Evolutionary conservation across 2,329 filamentous ascomycete genomes (phyloP), one percentile per base, ranked within the genome.

Genomic region (Hymenoscyphus repandus): DNA sequence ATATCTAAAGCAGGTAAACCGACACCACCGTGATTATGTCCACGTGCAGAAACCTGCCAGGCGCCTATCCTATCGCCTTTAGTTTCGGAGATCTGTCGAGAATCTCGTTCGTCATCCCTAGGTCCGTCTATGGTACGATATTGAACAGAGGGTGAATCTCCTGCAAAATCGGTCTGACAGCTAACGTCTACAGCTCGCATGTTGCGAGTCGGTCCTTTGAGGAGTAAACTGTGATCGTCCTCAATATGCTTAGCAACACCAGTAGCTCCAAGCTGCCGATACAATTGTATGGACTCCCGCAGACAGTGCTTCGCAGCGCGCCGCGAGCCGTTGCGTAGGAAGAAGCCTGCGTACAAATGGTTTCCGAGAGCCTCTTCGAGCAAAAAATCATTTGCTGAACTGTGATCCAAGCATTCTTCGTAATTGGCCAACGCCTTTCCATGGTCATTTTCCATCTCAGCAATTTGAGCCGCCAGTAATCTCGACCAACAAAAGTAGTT

Each of bases 1-100:
- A 92, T 90, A 69, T 92, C 88, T 47, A 92, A 76, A 27, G 86
- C 83, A 37, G 86, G 85, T 52, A 90, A 74, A 10, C 84, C 83
- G 33, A 74, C 79, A 2, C 78, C 79, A 17, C 78, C 73, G 56
- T 82, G 80, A 22, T 32, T 18, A 15, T 38, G 34, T 5, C 76
- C 68, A 51, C 78, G 75, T 69, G 80, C 81, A 10, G 78, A 77
- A 22, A 79, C 79, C 58, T 80, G 74, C 81, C 81, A 85, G n/a
- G 77, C 78, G 38, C 78, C 78, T 64, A 83, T 79, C 34, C 78
- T 74, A 47, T 80, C 79, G 41, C 78, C 79, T 58, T 74, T 78
- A 6, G 73, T 69, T 46, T 81, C 77, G 0, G 69, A 57, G 10
- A 61, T 57, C 3, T 39, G 47, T 12, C 50, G 53, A 30, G 68